A percentile compares a stretch with the other conserved stretches of the same genome.
phyloP scores from a whole-genome alignment of 1,139 yeast genomes.

The Geotrichum aggregatum region DNA sequence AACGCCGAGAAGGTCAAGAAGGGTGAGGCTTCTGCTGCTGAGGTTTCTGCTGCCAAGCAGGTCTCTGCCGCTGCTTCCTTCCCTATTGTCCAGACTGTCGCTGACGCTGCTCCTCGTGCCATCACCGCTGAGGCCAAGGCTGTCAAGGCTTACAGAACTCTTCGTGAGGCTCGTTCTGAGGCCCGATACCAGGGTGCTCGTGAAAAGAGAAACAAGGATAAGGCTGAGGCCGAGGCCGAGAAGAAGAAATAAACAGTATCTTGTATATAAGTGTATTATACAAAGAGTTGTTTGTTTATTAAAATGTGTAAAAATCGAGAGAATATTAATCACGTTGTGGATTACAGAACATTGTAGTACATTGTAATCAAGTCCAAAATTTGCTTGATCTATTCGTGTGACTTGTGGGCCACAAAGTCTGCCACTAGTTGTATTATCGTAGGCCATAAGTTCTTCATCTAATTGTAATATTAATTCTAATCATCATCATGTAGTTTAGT shows the following conservation, averaged over 20 bases:
- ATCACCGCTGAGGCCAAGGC: constrained; percentile 77
- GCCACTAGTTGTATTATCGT: too few species aligned
- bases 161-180: constrained; percentile 91
- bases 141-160: constrained; percentile 78
- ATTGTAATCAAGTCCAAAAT: too few species aligned
- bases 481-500: too few species aligned
- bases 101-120: constrained; percentile 82
- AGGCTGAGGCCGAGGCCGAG: constrained; percentile 99
- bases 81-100: constrained; percentile 82
- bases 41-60: constrained; percentile 67
- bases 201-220: constrained; percentile 94
- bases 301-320: too few species aligned
- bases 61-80: constrained; percentile 69
- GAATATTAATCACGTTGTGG: too few species aligned
- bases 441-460: too few species aligned
- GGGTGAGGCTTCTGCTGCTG: constrained; percentile 59
- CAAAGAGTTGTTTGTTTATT: too few species aligned
- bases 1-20: constrained; percentile 57
- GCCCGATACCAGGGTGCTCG: constrained; percentile 92
- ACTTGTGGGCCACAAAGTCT: too few species aligned
- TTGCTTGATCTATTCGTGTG: too few species aligned
- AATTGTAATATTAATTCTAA: too few species aligned
- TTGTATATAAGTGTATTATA: too few species aligned
- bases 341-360: too few species aligned
- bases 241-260: constrained; percentile 81